These are phyloP conservation scores for Russula sp. DNA, from an alignment of 768 basidiomycete genomes.

Conservation along the genomic window DNA sequence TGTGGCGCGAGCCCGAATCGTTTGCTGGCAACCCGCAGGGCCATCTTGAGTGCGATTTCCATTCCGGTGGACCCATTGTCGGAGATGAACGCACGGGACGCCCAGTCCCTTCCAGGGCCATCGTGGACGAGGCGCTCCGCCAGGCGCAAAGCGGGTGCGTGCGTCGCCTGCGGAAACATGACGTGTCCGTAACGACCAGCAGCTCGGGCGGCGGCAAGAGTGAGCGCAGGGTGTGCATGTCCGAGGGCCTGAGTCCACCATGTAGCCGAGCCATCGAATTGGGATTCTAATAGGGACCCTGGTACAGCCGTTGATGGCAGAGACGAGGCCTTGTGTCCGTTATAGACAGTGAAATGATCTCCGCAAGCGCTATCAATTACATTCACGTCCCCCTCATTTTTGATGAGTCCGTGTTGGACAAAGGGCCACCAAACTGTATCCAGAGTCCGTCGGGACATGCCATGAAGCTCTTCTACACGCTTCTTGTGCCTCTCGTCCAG, in stretches of 20 bases:
- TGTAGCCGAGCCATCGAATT: constrained; percentile 89
- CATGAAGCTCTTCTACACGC: constrained; percentile 66
- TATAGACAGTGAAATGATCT: constrained; percentile 79
- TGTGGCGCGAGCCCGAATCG: constrained; percentile 32
- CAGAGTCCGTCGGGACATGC: constrained; percentile 72
- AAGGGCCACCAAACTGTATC: constrained; percentile 96
- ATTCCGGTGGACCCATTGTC: constrained; percentile 96
- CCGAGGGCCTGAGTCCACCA: constrained; percentile 98
- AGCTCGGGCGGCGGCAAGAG: constrained; percentile 81
- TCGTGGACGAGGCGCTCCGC: constrained; percentile 67
- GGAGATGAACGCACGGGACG: constrained; percentile 82
- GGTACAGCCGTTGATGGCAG: constrained; percentile 20
- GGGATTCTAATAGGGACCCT: constrained; percentile 43
- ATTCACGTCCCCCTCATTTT: constrained; percentile 64
- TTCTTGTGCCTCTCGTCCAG: constrained; percentile 55
- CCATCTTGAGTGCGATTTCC: constrained; percentile 99
- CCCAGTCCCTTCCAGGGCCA: constrained; percentile 89
- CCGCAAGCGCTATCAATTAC: constrained; percentile 86
- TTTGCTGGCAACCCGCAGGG: constrained; percentile 57
- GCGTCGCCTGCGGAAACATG: constrained; percentile 86
- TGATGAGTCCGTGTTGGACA: constrained; percentile 77
- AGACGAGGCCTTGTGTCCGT: constrained; percentile 24
- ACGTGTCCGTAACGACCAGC: constrained; percentile 96
- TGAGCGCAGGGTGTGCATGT: constrained; percentile 67
- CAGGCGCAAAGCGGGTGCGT: constrained; percentile 77